Evolutionary conservation across 2,329 filamentous ascomycete genomes (phyloP).

Genomic region (Pezicula carpinea): DNA sequence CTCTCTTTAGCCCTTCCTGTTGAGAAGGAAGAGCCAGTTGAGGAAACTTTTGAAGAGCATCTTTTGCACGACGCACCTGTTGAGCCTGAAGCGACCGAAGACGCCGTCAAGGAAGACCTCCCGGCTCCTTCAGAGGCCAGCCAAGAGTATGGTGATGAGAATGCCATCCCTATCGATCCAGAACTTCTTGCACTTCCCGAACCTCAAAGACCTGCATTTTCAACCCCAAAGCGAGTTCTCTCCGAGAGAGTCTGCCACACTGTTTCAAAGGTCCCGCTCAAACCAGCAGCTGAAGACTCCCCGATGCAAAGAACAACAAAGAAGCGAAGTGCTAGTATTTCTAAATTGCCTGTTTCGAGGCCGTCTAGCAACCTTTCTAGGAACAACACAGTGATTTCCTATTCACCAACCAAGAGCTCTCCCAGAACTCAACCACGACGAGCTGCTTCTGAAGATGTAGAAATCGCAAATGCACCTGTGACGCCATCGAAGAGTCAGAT

Average conservation of each 20-base stretch:
- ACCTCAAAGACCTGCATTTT: conserved; percentile 7
- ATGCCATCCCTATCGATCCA: conserved; percentile 52
- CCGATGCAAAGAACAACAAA: conserved; percentile 33
- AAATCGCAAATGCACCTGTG: conserved; percentile 12
- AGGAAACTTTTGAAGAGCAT: conserved; percentile 11
- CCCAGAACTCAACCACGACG: conserved; percentile 2
- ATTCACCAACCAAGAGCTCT: conserved; percentile 43
- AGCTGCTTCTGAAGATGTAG: conserved; percentile 5
- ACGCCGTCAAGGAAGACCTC: conserved; percentile 25
- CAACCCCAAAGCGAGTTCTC: conserved; percentile 23
- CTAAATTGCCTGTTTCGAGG: conserved; percentile 35
- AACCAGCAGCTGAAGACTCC: conserved; percentile 52
- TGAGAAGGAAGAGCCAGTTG: conserved; percentile 13
- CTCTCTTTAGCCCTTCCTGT: conserved; percentile 50
- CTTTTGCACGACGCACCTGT: not conserved
- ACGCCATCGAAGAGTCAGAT: conserved; percentile 42
- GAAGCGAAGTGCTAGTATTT: conserved; percentile 39
- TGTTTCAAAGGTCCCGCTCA: conserved; percentile 72
- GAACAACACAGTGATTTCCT: conserved; percentile 49
- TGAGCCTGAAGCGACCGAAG: not conserved
- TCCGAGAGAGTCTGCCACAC: conserved; percentile 55
- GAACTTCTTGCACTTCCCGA: conserved; percentile 30
- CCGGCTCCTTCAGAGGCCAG: conserved; percentile 55
- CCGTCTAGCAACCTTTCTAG: conserved; percentile 37
- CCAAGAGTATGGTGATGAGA: conserved; percentile 65